Base-by-base conservation (phyloP, 495 filamentous ascomycete species). In the Penicillium coffeae region DNA sequence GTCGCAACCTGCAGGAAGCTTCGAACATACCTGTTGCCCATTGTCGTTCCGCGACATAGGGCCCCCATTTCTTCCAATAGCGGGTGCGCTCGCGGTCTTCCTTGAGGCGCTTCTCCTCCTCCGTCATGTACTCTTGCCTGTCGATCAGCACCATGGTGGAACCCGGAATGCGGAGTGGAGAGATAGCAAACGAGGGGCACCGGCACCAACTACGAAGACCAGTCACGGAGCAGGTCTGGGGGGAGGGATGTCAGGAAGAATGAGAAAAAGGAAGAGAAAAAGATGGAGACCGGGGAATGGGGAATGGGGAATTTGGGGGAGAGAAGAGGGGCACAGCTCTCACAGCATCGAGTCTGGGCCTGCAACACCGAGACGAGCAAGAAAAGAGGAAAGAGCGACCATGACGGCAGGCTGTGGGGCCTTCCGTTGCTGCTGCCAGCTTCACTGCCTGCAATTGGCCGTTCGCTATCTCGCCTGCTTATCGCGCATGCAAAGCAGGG, bases 21-120 rank as follows among this genome's bases (percentile, higher is more conserved):
- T 35, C 45, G 42, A 21, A 68, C 78, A 58, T 69, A 84, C 86
- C 86, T 45, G 89, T 95, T 38, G 90, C 89, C 90, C 90, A 95
- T 72, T 95, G 90, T 62, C 90, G 73, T 62, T 85, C 81, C 3
- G 73, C 70, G 20, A 76, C 70, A 48, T 75, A 75, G 9, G 71
- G 72, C 45, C 91, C 91, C 90, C 90, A 96, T 77, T 82, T 84
- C 79, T 96, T 95, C 91, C 92, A 96, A 71, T 96, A 96, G 14
- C 36, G 46, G 48, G 53, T 56, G 21, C 50, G 52, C 43, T 89
- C 79, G 16, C 79, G 77, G 66, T 96, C 93, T 66, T 95, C 86
- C 65, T 85, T 86, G 53, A 97, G 75, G 21, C 92, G 82, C 65
- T 84, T 84, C 74, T 96, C 92, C 71, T 97, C 92, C 64, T 85